Conservation (phyloP, 2,329 filamentous ascomycete genomes). For the Penicillium sp. region DNA sequence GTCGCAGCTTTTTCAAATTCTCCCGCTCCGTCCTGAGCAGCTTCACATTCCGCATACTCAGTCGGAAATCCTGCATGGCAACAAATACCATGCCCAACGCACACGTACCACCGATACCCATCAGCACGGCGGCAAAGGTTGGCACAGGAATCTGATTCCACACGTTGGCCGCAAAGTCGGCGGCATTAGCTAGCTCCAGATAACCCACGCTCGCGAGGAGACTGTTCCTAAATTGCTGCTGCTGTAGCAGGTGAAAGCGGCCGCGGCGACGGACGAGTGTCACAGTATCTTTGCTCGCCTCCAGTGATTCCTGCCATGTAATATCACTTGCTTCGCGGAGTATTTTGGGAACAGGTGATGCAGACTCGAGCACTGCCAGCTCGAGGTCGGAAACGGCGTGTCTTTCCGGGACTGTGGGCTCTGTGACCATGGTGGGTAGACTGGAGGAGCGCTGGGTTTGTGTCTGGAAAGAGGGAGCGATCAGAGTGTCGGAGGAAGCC, state of each 20-base stretch:
- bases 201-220: slow-evolving; percentile 52
- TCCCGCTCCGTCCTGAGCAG: slow-evolving; percentile 51
- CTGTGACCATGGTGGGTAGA: not conserved
- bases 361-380: slow-evolving; percentile 8
- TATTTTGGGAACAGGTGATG: slow-evolving; percentile 22
- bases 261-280: slow-evolving; percentile 20
- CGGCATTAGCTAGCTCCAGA: slow-evolving; percentile 60
- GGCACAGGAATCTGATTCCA: slow-evolving; percentile 60
- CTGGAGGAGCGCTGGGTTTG: not conserved
- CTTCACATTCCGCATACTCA: slow-evolving; percentile 53
- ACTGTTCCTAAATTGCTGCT: slow-evolving; percentile 40
- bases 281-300: slow-evolving; percentile 20
- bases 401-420: not conserved
- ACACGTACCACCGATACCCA: slow-evolving; percentile 57
- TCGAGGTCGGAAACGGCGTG: slow-evolving; percentile 15
- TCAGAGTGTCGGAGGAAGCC: slow-evolving; percentile 25
- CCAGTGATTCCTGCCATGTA: slow-evolving; percentile 23
- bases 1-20: slow-evolving; percentile 32
- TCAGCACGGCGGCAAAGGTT: slow-evolving; percentile 53
- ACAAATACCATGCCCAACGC: slow-evolving; percentile 53
- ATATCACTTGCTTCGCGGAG: slow-evolving; percentile 28
- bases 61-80: slow-evolving; percentile 50
- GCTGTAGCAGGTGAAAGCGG: slow-evolving; percentile 25
- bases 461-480: slow-evolving; percentile 13
- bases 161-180: slow-evolving; percentile 62